Evolutionary conservation across 2,329 filamentous ascomycete genomes (phyloP), one percentile per base, ranked within the genome.

Genomic region (Neonectria magnoliae): DNA sequence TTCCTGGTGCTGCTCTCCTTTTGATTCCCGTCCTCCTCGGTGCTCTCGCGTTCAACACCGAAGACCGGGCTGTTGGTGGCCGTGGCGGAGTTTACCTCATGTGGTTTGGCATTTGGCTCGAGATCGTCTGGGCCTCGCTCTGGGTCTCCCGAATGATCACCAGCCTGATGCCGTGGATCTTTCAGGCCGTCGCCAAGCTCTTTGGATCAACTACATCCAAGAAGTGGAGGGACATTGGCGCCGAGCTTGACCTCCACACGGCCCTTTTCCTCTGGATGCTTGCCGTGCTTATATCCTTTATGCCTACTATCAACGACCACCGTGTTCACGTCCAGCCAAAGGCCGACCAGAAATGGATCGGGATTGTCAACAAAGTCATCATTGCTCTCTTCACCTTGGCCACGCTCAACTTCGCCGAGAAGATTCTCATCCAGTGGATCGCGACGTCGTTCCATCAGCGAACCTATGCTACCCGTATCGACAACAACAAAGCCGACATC

Each of bases 21-120:
- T 69, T 85, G 16, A 78, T 84, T 8, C 84, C 84, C 1, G 77
- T 85, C 9, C 73, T 86, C 7, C 74, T 84, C 42, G 83, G 82
- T 25, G 73, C 75, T 14, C 78, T 80, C 31, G 81, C 75, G n/a
- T 76, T 81, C 27, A 71, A 79, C n/a, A 62, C 78, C 2, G 68
- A 76, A 5, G 74, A 76, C n/a, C 75, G 79, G 13, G 76, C 91
- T 2, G 88, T 87, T 13, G 86, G 85, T 7, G 85, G 85, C 2
- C 86, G 91, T 3, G 93, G 93, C 1, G 93, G 91, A 20, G 93
- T 97, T 0, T 76, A 88, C 67, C 82, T 98, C 48, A 82, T 93
- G 64, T 98, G 95, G 95, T 98, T 98, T 75, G 92, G 92, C 31
- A 93, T 98, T 67, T 98, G 95, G 95, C 85, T 98, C 18, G 93